These are phyloP conservation scores for Yamadazyma philogaea DNA, from an alignment of 805 yeast genomes.

Conservation along the genomic window DNA sequence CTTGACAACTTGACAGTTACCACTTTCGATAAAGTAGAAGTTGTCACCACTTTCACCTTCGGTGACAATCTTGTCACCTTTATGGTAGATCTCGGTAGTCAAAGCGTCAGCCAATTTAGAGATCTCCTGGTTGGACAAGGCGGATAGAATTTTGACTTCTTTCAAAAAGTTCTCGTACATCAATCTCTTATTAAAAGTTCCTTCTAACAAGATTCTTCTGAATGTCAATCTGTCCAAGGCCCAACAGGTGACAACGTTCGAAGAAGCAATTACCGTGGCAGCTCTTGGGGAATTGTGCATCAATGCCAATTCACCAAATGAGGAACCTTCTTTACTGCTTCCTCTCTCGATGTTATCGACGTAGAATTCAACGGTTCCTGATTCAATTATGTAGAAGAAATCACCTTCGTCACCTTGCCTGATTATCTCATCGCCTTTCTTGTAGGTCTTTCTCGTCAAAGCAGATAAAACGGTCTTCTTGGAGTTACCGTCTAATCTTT, in stretches of 20 bases:
- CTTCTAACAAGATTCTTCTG: conserved; percentile 85
- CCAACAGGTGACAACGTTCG: conserved; percentile 69
- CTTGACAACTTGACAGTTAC: conserved; percentile 70
- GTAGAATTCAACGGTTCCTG: conserved; percentile 77
- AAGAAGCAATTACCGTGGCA: conserved; percentile 83
- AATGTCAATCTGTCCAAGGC: conserved; percentile 91
- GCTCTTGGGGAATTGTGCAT: conserved; percentile 98
- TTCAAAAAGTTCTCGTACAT: conserved; percentile 87
- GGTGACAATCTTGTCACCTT: conserved; percentile 70
- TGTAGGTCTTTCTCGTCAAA: conserved; percentile 66
- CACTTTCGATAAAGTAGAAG: conserved; percentile 56
- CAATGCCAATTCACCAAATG: conserved; percentile 94
- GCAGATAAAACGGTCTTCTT: conserved; percentile 77
- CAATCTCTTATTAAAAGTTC: conserved; percentile 84
- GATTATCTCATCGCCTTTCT: conserved; percentile 64
- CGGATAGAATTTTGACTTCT: conserved; percentile 76
- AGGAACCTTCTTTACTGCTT: conserved; percentile 78
- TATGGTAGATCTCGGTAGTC: conserved; percentile 65
- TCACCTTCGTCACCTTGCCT: conserved; percentile 95
- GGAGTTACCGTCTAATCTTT: conserved; percentile 75
- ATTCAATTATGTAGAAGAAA: conserved; percentile 81
- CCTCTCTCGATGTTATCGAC: conserved; percentile 70
- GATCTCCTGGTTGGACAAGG: conserved; percentile 75
- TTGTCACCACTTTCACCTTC: conserved; percentile 72
- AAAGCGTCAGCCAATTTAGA: conserved; percentile 93